Percentiles rank a stretch among this genome's conserved stretches.
Evolutionary conservation across 208 protist species (phyloP).

Genomic region (Leishmania aethiopica): DNA sequence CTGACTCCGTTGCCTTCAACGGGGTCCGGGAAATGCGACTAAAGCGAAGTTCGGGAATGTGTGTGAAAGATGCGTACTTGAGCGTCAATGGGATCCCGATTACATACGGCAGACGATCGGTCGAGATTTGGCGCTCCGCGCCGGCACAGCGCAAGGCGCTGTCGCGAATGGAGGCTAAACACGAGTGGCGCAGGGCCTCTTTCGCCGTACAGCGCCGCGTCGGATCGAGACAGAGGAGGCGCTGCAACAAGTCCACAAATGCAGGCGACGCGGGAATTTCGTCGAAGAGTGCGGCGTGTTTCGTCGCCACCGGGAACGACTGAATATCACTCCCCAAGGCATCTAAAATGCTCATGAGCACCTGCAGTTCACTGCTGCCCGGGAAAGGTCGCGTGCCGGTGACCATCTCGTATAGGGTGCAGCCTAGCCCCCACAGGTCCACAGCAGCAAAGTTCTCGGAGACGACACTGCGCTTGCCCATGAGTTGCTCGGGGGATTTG

Average conservation of each 20-base stretch:
- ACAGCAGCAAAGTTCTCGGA: slow-evolving; percentile 47
- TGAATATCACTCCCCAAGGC: slow-evolving; percentile 59
- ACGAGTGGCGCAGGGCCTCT: slow-evolving; percentile 58
- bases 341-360: slow-evolving; percentile 64
- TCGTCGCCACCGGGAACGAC: slow-evolving; percentile 40
- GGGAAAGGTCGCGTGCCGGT: slow-evolving; percentile 57
- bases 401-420: slow-evolving; percentile 72
- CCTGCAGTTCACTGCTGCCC: slow-evolving; percentile 64
- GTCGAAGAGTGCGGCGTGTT: slow-evolving; percentile 44
- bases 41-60: slow-evolving; percentile 26
- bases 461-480: slow-evolving; percentile 36
- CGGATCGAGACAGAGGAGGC: slow-evolving; percentile 68
- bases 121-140: not conserved
- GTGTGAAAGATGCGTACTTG: slow-evolving; percentile 19
- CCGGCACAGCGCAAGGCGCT: not conserved
- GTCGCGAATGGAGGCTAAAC: slow-evolving; percentile 41
- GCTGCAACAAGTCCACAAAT: slow-evolving; percentile 52
- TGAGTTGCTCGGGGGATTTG: slow-evolving; percentile 79
- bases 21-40: slow-evolving; percentile 19
- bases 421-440: slow-evolving; percentile 83
- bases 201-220: slow-evolving; percentile 42
- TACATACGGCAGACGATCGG: not conserved
- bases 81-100: slow-evolving; percentile 29
- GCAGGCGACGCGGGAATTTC: slow-evolving; percentile 32
- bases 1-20: not conserved